Conservation (phyloP, 2,329 filamentous ascomycete species). For the Neonectria ditissima region DNA sequence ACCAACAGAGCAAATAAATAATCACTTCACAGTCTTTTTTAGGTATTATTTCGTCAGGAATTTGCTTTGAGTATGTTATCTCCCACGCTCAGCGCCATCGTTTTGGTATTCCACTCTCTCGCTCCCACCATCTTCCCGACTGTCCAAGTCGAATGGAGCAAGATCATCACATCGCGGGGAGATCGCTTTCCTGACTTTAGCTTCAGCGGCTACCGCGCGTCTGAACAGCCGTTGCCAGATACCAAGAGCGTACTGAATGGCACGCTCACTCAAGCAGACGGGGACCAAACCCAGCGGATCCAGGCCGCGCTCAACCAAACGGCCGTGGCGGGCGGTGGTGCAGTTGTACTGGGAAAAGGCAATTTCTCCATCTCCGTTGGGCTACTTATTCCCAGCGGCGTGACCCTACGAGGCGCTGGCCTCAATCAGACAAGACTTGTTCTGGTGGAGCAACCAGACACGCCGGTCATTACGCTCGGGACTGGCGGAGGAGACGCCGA, state of each 20-base stretch:
- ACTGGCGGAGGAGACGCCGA: background rate
- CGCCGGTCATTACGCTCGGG: constrained; percentile 33
- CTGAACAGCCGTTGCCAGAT: constrained; percentile 28
- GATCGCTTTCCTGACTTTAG: constrained; percentile 40
- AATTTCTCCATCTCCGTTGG: constrained; percentile 30
- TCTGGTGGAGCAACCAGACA: background rate
- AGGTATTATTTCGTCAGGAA: background rate
- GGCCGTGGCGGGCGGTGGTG: constrained; percentile 23
- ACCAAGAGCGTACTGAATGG: background rate
- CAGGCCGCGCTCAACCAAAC: constrained; percentile 34
- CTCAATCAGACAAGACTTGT: constrained; percentile 16
- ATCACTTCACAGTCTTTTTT: background rate
- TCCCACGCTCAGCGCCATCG: background rate
- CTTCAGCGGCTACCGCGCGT: constrained; percentile 36
- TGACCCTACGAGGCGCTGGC: constrained; percentile 20
- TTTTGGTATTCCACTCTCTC: background rate
- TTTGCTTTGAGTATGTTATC: background rate
- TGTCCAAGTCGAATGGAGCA: constrained; percentile 27
- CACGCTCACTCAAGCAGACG: constrained; percentile 1
- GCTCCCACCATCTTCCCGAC: background rate
- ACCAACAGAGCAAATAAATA: background rate
- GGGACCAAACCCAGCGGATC: constrained; percentile 25
- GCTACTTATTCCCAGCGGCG: constrained; percentile 13
- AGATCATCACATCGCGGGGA: constrained; percentile 21
- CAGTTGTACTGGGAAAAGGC: constrained; percentile 27